A percentile compares a stretch with the other conserved stretches of the same genome.
These are phyloP conservation scores for Lyophyllum atratum DNA, from an alignment of 768 basidiomycete genomes.

Conservation along the genomic window DNA sequence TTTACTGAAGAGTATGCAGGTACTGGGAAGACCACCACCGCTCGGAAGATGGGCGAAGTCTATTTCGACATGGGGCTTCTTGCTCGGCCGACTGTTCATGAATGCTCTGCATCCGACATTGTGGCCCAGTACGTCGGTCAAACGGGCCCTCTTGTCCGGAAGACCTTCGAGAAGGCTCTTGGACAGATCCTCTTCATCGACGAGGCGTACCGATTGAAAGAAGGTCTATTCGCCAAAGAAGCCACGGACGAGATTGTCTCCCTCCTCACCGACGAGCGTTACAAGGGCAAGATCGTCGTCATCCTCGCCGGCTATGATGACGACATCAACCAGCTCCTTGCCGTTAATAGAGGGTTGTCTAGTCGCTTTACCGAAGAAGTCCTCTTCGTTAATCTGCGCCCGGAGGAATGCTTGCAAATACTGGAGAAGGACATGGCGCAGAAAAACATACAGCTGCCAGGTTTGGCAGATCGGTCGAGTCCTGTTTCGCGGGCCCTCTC, in stretches of 20 bases:
- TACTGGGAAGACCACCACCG: constrained; percentile 65
- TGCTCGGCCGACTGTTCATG: constrained; percentile 48
- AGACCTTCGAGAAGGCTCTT: constrained; percentile 62
- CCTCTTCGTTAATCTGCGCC: constrained; percentile 51
- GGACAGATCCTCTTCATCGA: constrained; percentile 73
- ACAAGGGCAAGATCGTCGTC: constrained; percentile 60
- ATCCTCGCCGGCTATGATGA: constrained; percentile 72
- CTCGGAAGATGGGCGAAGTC: constrained; percentile 62
- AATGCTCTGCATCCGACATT: constrained; percentile 71
- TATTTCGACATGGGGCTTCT: constrained; percentile 67
- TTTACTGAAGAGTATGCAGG: constrained; percentile 32
- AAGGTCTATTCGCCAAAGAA: constrained; percentile 68
- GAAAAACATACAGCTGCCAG: constrained; percentile 37
- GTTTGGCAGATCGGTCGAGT: constrained; percentile 33
- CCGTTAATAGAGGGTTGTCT: constrained; percentile 61
- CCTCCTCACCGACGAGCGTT: constrained; percentile 58
- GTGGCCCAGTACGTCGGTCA: constrained; percentile 73
- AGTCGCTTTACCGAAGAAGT: constrained; percentile 71
- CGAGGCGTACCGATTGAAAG: constrained; percentile 65
- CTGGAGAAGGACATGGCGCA: constrained; percentile 49
- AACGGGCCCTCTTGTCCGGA: constrained; percentile 66
- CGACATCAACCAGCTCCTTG: constrained; percentile 63
- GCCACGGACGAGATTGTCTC: constrained; percentile 73
- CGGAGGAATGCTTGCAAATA: constrained; percentile 50
- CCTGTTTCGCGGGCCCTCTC: constrained; percentile 37